Evolutionary conservation across 2,329 filamentous ascomycete genomes (phyloP).

Genomic region (Hyphodiscus sp.): DNA sequence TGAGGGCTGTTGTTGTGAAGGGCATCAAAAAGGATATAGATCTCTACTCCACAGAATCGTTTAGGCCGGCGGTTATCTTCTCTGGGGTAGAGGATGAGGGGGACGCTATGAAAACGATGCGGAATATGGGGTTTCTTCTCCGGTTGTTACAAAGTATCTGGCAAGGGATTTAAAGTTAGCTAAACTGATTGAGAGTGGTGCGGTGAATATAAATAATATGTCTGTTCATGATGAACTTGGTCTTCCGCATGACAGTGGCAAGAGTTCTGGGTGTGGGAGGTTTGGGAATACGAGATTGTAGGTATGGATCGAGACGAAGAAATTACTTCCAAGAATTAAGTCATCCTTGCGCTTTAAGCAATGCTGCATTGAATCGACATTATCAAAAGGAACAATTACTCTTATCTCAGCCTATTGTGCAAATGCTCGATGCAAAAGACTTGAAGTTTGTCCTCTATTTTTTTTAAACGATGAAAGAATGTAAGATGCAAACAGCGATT

Average conservation of each 20-base stretch:
- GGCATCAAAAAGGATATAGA: slow-evolving; percentile 67
- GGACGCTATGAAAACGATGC: slow-evolving; percentile 73
- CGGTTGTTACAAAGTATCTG: slow-evolving; percentile 68
- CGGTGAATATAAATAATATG: slow-evolving; percentile 61
- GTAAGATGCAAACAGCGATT: no score
- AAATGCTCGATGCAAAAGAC: no score
- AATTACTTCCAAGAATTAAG: slow-evolving; percentile 43
- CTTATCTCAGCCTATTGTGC: no score
- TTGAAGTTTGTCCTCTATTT: no score
- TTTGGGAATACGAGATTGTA: slow-evolving; percentile 48
- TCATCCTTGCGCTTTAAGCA: slow-evolving; percentile 31
- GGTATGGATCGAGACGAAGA: slow-evolving; percentile 60
- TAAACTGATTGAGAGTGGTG: slow-evolving; percentile 57
- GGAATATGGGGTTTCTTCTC: slow-evolving; percentile 66
- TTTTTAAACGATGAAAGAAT: no score
- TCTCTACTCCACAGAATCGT: slow-evolving; percentile 67
- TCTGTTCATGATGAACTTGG: slow-evolving; percentile 58
- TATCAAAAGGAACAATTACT: no score
- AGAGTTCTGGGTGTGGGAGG: slow-evolving; percentile 56
- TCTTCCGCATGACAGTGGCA: slow-evolving; percentile 59
- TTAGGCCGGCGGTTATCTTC: slow-evolving; percentile 67
- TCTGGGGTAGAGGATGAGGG: slow-evolving; percentile 61
- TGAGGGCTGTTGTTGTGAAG: slow-evolving; percentile 62
- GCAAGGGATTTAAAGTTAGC: slow-evolving; percentile 53
- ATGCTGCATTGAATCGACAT: no score